Evolutionary conservation across 495 filamentous ascomycete genomes (phyloP).

Genomic region (Cetradonia linearis): DNA sequence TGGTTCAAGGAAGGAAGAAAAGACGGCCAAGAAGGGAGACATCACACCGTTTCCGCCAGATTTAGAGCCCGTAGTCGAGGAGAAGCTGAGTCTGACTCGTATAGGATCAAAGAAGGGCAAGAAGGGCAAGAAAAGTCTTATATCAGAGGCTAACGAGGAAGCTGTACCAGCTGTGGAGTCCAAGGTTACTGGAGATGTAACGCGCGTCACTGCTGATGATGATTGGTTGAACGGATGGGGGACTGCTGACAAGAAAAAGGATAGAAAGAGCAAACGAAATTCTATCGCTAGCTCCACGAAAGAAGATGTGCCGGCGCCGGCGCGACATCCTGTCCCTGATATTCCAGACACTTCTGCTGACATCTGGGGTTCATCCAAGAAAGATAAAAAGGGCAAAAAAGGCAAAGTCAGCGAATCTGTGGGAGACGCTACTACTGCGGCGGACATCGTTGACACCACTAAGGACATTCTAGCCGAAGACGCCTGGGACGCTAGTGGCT

Average conservation of each 20-base stretch:
- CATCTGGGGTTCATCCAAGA: slow-evolving; percentile 37
- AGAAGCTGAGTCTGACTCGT: slow-evolving; percentile 29
- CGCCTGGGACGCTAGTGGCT: slow-evolving; percentile 33
- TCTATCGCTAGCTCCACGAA: slow-evolving; percentile 18
- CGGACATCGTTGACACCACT: neutral
- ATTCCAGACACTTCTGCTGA: slow-evolving; percentile 27
- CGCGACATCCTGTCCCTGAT: slow-evolving; percentile 26
- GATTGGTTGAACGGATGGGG: slow-evolving; percentile 31
- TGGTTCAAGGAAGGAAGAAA: slow-evolving; percentile 24
- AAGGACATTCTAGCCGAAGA: slow-evolving; percentile 27
- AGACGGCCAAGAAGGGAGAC: slow-evolving; percentile 35
- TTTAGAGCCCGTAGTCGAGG: slow-evolving; percentile 19
- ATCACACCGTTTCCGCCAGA: slow-evolving; percentile 19
- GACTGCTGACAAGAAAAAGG: slow-evolving; percentile 26
- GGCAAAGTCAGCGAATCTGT: slow-evolving; percentile 23
- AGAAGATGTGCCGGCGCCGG: slow-evolving; percentile 20
- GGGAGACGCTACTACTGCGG: neutral
- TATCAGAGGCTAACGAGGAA: slow-evolving; percentile 30
- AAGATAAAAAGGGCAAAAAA: slow-evolving; percentile 30
- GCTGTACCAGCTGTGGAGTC: slow-evolving; percentile 24
- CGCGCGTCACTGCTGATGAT: slow-evolving; percentile 24
- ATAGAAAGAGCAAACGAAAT: slow-evolving; percentile 22
- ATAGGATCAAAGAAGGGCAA: slow-evolving; percentile 34
- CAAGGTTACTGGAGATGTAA: slow-evolving; percentile 14
- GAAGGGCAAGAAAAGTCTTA: slow-evolving; percentile 29